These are phyloP conservation scores for Xylaria sp. DNA, from an alignment of 2,329 filamentous ascomycete genomes.

Conservation along the genomic window DNA sequence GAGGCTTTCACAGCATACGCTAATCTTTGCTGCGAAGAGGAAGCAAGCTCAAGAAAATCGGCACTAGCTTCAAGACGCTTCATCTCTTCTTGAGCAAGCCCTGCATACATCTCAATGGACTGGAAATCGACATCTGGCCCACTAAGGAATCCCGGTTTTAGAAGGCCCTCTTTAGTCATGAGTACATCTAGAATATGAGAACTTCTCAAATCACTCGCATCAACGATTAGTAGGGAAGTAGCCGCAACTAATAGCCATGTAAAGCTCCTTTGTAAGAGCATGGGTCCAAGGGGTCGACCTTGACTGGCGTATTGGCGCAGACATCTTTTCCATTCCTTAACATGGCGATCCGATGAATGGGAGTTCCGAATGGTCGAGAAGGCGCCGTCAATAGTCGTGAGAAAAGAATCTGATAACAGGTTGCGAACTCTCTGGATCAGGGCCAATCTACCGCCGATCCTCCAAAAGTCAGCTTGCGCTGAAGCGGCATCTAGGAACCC, in stretches of 20 bases:
- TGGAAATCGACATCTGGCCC: constrained; percentile 62
- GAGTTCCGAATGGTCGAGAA: constrained; percentile 90
- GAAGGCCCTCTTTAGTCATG: constrained; percentile 65
- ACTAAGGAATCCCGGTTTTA: constrained; percentile 54
- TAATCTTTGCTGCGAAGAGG: constrained; percentile 85
- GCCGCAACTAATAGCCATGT: constrained; percentile 84
- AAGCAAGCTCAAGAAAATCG: constrained; percentile 88
- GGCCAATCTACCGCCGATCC: constrained; percentile 74
- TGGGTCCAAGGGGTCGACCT: constrained; percentile 85
- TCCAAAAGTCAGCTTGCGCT: constrained; percentile 84
- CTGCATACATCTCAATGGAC: constrained; percentile 72
- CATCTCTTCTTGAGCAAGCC: constrained; percentile 83
- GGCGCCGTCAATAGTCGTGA: constrained; percentile 87
- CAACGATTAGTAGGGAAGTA: constrained; percentile 76
- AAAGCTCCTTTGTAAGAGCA: constrained; percentile 89
- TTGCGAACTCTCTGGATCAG: constrained; percentile 77
- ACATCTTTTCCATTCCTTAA: constrained; percentile 89
- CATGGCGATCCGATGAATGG: constrained; percentile 68
- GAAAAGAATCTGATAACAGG: constrained; percentile 83
- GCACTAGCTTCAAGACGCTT: constrained; percentile 86
- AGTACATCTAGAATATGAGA: constrained; percentile 79
- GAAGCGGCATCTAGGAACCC: constrained; percentile 89
- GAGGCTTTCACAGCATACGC: constrained; percentile 87
- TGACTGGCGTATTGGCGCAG: constrained; percentile 82
- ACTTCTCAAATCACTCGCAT: constrained; percentile 66